Evolutionary conservation across 2,329 filamentous ascomycete species (phyloP), one percentile per base, ranked within the genome.

Genomic region (Neodidymelliopsis sp.): DNA sequence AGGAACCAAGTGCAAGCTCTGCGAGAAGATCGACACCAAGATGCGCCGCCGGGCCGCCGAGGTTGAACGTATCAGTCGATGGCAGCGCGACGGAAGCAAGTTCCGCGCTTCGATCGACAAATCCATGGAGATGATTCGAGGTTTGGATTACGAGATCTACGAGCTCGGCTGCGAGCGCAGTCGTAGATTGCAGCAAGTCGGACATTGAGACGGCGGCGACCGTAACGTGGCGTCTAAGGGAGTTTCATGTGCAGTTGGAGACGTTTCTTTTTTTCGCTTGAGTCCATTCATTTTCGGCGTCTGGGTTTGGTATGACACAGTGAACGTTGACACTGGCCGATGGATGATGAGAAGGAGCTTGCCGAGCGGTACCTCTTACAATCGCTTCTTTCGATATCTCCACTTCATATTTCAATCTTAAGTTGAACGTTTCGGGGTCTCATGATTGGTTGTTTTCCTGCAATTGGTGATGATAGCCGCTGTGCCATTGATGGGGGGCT

Each of bases 21-120:
- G 93, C 77, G 87, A 91, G 67, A 91, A 94, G 75, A 91, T 92
- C 61, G 87, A 91, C 68, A 92, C 89, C 75, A 96, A 96, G 77
- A 77, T 83, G 67, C 85, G 90, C 46, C 86, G 89, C 56, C 83
- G 86, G 67, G 79, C 80, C 67, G 90, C 91, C 75, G 90, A 95
- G 79, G 71, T 81, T 35, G 83, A 85, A 48, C 88, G 92, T 66
- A 83, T 95, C 67, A 77, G 81, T 59, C 87, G 91, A 53, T 96
- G 91, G 91, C 79, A 81, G 65, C 80, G 79, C 36, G 90, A 94
- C 74, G 87, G 88, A 31, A 72, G 72, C 61, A 82, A 77, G 61
- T 80, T 83, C 66, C 75, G 77, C 50, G 83, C 83, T 40, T 83
- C 80, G 15, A 84, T 85, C 65, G 82, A 84, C 53, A 88, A 89